Conservation (phyloP, 345 rosid genomes). For the Clausena lansium region DNA sequence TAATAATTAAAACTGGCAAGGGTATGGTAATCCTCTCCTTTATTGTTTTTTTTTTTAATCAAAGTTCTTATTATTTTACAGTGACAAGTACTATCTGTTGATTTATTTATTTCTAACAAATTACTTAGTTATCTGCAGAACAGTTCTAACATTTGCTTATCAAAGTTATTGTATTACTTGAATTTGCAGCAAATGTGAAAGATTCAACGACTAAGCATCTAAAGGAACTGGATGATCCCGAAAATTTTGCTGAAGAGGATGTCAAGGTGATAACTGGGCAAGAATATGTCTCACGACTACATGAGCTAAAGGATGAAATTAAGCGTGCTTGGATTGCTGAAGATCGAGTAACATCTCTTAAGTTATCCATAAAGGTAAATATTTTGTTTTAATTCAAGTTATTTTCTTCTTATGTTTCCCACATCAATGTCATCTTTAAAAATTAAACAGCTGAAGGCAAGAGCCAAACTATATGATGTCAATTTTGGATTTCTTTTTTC, state of each 20-base stretch:
- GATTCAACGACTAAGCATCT: slow-evolving; percentile 40
- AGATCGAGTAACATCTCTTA: slow-evolving; percentile 82
- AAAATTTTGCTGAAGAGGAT: slow-evolving; percentile 49
- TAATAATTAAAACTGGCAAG: slow-evolving; percentile 56
- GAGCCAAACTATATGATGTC: not conserved
- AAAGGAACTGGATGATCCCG: slow-evolving; percentile 58
- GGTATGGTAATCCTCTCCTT: slow-evolving; percentile 36
- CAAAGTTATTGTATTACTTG: slow-evolving; percentile 14
- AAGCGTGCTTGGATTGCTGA: slow-evolving; percentile 64
- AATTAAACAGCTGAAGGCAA: slow-evolving; percentile 3
- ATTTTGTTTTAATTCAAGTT: not conserved
- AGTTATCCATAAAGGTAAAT: slow-evolving; percentile 73
- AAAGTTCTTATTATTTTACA: not conserved
- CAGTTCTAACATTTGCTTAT: slow-evolving; percentile 18
- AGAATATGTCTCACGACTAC: slow-evolving; percentile 69
- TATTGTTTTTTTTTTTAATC: not conserved
- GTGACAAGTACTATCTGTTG: not conserved
- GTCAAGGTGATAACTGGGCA: slow-evolving; percentile 52
- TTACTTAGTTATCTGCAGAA: not conserved
- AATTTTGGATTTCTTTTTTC: slow-evolving; percentile 3
- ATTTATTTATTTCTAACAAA: not conserved
- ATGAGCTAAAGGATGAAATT: slow-evolving; percentile 77
- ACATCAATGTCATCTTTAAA: slow-evolving; percentile 1
- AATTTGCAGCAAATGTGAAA: slow-evolving; percentile 43
- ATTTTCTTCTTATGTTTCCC: not conserved